Base-by-base conservation (phyloP, 2,329 filamentous ascomycete genomes). In the Trichocomaceae sp. region DNA sequence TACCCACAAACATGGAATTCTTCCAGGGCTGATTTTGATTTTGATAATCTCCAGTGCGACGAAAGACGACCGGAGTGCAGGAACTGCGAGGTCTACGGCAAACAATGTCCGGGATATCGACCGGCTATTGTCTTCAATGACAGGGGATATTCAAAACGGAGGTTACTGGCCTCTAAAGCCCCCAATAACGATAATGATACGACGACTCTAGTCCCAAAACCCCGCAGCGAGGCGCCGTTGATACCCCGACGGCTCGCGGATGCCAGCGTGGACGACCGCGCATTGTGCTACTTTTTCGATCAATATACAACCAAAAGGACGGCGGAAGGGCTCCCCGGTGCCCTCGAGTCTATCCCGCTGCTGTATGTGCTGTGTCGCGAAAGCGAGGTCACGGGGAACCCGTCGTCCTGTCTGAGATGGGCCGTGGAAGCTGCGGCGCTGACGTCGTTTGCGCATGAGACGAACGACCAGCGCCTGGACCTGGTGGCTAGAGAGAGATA, bases 201-300 rank as follows among this genome's bases (percentile, higher is more conserved):
- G 6, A 8, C 29, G n/a, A 51, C 9, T 2, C 13, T n/a, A 22
- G 50, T 44, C 23, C 23, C 23, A 26, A 17, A n/a, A 19, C 26
- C 13, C 12, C 5, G 23, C 42, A n/a, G 29, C 47, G 20, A 46
- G 33, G 23, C 26, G 29, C 26, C 52, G 2, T n/a, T 60, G 19
- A 37, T 47, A 22, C 57, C 61, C 31, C 17, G 45, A 22, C 49
- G 48, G 46, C 57, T 68, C 3, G 59, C 62, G 6, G 69, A 70
- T 59, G 59, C 68, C 1, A 66, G 60, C 0, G 69, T 69, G 67
- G 64, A 71, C 51, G 60, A 74, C 23, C 65, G 69, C 26, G 70
- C 72, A 2, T 54, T 72, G 8, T 73, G 71, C 58, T 70, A 67
- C 53, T 74, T 74, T 57, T 73, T 74, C 46, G 67, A 71, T 29